phyloP scores from a whole-genome alignment of 2,329 filamentous ascomycete genomes.

The Aspergillus aculeatus region DNA sequence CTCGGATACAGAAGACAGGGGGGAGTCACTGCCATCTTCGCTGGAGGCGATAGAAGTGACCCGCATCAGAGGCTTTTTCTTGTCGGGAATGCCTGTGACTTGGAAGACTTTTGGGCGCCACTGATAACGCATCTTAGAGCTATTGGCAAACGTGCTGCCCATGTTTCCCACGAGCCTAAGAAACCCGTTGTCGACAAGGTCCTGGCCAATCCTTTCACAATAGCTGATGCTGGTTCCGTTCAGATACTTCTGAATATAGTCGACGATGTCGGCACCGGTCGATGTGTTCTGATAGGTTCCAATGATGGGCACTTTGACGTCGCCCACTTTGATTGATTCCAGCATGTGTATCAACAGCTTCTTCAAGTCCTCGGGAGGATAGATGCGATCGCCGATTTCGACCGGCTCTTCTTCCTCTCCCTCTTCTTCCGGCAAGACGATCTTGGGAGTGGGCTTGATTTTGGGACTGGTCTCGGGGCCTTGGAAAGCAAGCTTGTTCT shows the following conservation, averaged over 20 bases:
- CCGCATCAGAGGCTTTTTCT: constrained; percentile 70
- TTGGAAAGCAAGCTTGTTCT: constrained; percentile 97
- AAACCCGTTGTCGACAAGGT: constrained; percentile 81
- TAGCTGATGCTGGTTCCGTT: constrained; percentile 80
- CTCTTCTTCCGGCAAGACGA: constrained; percentile 77
- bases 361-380: constrained; percentile 82
- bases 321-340: constrained; percentile 78
- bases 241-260: constrained; percentile 90
- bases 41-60: constrained; percentile 70
- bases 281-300: constrained; percentile 94
- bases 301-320: constrained; percentile 92
- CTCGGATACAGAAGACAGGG: constrained; percentile 80
- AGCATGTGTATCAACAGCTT: constrained; percentile 85
- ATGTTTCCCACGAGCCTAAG: constrained; percentile 90
- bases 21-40: constrained; percentile 68
- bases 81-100: constrained; percentile 81
- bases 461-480: constrained; percentile 70
- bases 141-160: constrained; percentile 93
- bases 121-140: constrained; percentile 95
- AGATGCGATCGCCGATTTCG: constrained; percentile 88
- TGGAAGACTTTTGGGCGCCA: constrained; percentile 94
- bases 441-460: constrained; percentile 62
- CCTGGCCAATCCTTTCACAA: constrained; percentile 91
- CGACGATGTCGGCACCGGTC: constrained; percentile 86
- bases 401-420: constrained; percentile 73